phyloP scores from a whole-genome alignment of 2,329 filamentous ascomycete genomes.

The Lecanicillium sp. region DNA sequence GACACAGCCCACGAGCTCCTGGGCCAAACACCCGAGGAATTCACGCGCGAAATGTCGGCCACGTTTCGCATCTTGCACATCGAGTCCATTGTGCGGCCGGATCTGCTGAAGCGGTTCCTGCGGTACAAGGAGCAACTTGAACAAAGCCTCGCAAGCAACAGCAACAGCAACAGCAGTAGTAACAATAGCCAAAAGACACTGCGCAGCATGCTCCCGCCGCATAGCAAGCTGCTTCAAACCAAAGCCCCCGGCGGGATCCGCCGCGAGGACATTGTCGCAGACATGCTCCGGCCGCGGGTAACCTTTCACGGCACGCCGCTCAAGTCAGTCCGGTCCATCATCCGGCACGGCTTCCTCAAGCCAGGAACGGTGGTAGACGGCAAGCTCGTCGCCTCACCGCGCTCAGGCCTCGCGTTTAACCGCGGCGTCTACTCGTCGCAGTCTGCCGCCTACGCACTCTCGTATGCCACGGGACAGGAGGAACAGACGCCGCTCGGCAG shows the following conservation, averaged over 20 bases:
- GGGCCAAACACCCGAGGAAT: slow-evolving; percentile 21
- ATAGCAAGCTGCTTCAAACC: no score
- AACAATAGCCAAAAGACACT: no score
- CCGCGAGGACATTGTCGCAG: slow-evolving; percentile 23
- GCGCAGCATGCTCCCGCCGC: slow-evolving; percentile 9
- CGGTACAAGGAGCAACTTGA: slow-evolving; percentile 18
- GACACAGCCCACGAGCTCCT: slow-evolving; percentile 22
- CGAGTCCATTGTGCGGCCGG: slow-evolving; percentile 27
- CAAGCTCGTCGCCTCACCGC: slow-evolving; percentile 10
- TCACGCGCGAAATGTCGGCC: slow-evolving; percentile 21
- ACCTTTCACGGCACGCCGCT: slow-evolving; percentile 33
- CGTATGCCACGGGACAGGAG: slow-evolving; percentile 22
- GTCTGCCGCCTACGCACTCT: slow-evolving; percentile 26
- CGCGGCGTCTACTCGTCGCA: slow-evolving; percentile 36
- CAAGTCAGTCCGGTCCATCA: slow-evolving; percentile 29
- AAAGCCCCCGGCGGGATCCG: slow-evolving; percentile 2
- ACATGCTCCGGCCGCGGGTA: slow-evolving; percentile 24
- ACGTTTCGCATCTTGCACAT: slow-evolving; percentile 28
- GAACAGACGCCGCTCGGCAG: slow-evolving; percentile 20
- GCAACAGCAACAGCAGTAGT: slow-evolving; percentile 3
- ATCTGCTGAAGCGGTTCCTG: slow-evolving; percentile 22
- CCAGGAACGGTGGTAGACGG: slow-evolving; percentile 19
- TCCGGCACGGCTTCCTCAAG: slow-evolving; percentile 33
- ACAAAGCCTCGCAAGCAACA: slow-evolving; percentile 12
- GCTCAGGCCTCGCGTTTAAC: slow-evolving; percentile 28